Conservation (phyloP, 495 filamentous ascomycete genomes). For the Geoglossum glabrum region DNA sequence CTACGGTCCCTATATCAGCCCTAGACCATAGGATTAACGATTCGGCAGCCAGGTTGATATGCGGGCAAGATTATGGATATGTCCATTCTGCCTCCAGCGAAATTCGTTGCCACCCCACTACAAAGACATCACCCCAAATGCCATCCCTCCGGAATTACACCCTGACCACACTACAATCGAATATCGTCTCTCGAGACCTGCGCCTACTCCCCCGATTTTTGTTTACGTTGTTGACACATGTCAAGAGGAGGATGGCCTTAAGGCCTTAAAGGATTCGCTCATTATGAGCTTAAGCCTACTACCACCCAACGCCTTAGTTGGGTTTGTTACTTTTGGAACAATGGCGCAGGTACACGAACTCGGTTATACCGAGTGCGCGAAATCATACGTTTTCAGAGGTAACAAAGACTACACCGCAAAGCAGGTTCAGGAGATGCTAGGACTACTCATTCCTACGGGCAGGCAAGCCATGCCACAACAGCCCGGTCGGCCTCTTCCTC, state of each 20-base stretch:
- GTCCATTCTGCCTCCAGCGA: constrained; percentile 90
- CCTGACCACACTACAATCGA: constrained; percentile 91
- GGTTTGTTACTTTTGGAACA: constrained; percentile 86
- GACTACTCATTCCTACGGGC: constrained; percentile 40
- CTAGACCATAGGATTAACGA: constrained; percentile 1
- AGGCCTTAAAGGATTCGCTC: constrained; percentile 86
- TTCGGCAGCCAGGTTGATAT: constrained; percentile 69
- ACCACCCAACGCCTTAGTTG: constrained; percentile 83
- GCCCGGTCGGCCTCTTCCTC: constrained; percentile 49
- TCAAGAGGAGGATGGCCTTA: constrained; percentile 93
- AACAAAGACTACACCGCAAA: constrained; percentile 95
- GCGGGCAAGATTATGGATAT: constrained; percentile 91
- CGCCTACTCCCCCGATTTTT: constrained; percentile 88
- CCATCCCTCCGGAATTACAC: constrained; percentile 89
- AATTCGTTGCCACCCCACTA: constrained; percentile 94
- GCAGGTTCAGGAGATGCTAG: constrained; percentile 98
- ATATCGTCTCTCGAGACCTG: constrained; percentile 82
- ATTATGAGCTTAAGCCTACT: constrained; percentile 92
- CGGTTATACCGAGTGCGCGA: constrained; percentile 92
- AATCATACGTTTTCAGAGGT: constrained; percentile 98
- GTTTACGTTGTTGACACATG: constrained; percentile 97
- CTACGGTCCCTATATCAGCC: not conserved
- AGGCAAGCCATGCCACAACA: constrained; percentile 66
- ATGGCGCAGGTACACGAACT: constrained; percentile 98
- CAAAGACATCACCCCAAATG: constrained; percentile 91